These are phyloP conservation scores for Diaporthe sp. DNA, from an alignment of 2,329 filamentous ascomycete genomes.

Conservation along the genomic window DNA sequence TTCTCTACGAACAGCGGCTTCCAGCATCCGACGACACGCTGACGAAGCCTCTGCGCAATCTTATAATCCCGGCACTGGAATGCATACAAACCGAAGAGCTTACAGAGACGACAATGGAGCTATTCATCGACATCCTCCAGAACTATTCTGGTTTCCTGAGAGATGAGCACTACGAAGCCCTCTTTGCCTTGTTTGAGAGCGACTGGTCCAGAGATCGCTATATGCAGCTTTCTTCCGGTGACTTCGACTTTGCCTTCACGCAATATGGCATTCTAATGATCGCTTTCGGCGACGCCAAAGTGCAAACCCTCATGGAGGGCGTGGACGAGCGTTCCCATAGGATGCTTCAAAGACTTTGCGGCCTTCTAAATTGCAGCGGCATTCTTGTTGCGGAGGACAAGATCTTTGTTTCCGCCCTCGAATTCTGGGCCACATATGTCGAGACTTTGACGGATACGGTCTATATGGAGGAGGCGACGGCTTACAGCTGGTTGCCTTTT, in stretches of 20 bases:
- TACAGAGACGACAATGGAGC: conserved; percentile 73
- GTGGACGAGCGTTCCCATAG: conserved; percentile 64
- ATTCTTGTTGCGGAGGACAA: conserved; percentile 80
- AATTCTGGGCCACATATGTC: conserved; percentile 86
- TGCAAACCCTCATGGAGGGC: conserved; percentile 70
- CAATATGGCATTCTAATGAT: conserved; percentile 77
- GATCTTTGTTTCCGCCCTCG: conserved; percentile 80
- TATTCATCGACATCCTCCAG: conserved; percentile 75
- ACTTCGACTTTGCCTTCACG: conserved; percentile 75
- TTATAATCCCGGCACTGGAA: conserved; percentile 72
- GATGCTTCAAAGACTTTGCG: conserved; percentile 72
- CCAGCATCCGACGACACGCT: conserved; percentile 70
- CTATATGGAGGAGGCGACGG: conserved; percentile 63
- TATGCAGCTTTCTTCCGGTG: conserved; percentile 67
- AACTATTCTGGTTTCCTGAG: conserved; percentile 76
- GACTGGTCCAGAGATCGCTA: conserved; percentile 72
- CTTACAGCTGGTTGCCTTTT: conserved; percentile 68
- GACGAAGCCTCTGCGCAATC: conserved; percentile 69
- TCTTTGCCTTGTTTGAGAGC: conserved; percentile 73
- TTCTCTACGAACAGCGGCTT: conserved; percentile 78
- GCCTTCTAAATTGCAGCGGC: conserved; percentile 76
- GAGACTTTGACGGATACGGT: conserved; percentile 75
- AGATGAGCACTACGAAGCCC: conserved; percentile 67
- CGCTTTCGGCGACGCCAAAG: conserved; percentile 77
- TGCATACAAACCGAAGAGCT: conserved; percentile 71